These are phyloP conservation scores for Naganishia kalamii DNA, from an alignment of 768 basidiomycete species.

Conservation along the genomic window DNA sequence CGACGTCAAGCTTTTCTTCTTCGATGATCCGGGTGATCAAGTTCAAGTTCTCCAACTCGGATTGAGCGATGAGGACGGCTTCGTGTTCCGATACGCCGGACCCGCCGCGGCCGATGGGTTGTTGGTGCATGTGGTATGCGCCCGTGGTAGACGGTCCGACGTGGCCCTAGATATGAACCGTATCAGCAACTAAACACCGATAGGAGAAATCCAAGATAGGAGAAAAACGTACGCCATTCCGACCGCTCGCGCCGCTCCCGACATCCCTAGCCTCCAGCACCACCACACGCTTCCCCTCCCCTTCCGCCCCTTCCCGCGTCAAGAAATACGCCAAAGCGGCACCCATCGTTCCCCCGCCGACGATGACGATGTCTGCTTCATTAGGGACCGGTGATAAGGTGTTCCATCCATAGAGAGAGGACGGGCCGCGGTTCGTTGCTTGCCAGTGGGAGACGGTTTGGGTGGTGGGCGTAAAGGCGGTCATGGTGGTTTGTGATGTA, in stretches of 20 bases:
- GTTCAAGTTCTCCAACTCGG: constrained; percentile 32
- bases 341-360: constrained; percentile 26
- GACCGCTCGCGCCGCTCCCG: no score
- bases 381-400: neutral
- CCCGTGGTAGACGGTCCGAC: constrained; percentile 23
- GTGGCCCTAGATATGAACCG: neutral
- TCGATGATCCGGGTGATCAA: constrained; percentile 29
- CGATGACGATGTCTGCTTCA: constrained; percentile 16
- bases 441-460: no score
- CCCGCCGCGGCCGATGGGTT: constrained; percentile 26
- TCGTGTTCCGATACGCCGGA: constrained; percentile 32
- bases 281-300: constrained; percentile 23
- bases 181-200: no score
- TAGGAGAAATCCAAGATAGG: no score
- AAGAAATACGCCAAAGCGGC: constrained; percentile 33
- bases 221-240: no score
- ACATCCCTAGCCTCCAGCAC: no score
- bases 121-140: constrained; percentile 15
- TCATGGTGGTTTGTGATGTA: no score
- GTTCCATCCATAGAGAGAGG: neutral
- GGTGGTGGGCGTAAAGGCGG: no score
- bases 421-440: no score
- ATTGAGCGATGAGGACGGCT: constrained; percentile 30
- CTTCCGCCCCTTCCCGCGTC: constrained; percentile 24
- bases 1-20: constrained; percentile 29